Evolutionary conservation across 2,329 filamentous ascomycete species (phyloP), one percentile per base, ranked within the genome.

Genomic region (Xylaria sp.): DNA sequence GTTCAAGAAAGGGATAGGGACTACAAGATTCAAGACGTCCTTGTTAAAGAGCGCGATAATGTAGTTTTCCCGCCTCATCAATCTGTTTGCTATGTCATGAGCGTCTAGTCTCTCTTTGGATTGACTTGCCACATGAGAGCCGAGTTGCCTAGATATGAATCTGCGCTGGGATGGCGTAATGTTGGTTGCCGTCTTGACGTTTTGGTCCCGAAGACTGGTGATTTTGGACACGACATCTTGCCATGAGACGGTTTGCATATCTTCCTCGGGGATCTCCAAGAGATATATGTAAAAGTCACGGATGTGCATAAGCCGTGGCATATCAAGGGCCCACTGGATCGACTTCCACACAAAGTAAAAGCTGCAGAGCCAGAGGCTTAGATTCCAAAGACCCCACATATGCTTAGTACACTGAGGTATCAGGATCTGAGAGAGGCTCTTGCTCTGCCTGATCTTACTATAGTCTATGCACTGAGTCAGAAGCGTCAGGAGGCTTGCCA

Each of bases 31-130:
- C 51, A 99, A 82, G 46, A 98, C 89, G 70, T 98, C 96, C 80
- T 99, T 98, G 84, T 99, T 99, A 82, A 98, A 94, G 76, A 99
- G 86, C 4, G 96, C 96, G 76, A 99, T 98, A 71, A 98, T 88
- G 76, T 98, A 99, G 77, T 99, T 99, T 72, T 98, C 95, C 77
- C 93, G 92, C 68, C 96, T 91, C 96, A 99, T 98, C 55, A 99
- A 83, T 39, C 96, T 90, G 78, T 98, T 99, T 7, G 96, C 96
- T 79, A 99, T 98, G 77, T 98, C 96, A 76, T 98, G 94, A 12
- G 96, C 96, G 80, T 98, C 96, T 74, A 99, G 90, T 71, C 95
- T 88, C 81, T 98, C 94, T 79, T 98, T 97, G 25, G 94, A 97
- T 78, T 97, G 94, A 68, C 90, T 94, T 55, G 92, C 92, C 71